Percentiles rank a stretch among this genome's conserved stretches.
phyloP scores from a whole-genome alignment of 75 land plant genomes.

The Selaginella tamariscina region DNA sequence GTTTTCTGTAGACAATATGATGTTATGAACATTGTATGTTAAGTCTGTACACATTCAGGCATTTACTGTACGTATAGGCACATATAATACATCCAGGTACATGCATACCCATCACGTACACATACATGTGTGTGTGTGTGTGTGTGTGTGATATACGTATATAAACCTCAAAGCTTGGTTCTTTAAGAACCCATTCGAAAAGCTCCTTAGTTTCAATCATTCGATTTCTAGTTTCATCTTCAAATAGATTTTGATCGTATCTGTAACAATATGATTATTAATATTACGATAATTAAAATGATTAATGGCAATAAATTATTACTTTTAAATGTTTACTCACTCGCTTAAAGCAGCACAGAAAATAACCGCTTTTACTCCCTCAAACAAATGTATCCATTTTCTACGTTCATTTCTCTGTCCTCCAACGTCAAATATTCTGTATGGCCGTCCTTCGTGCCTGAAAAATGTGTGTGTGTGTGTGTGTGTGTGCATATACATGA shows the following conservation, averaged over 20 bases:
- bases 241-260: conserved; percentile 78
- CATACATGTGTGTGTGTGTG: neutral
- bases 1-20: conserved; percentile 55
- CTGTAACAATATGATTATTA: conserved; percentile 19
- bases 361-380: conserved; percentile 85
- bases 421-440: conserved; percentile 89
- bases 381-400: conserved; percentile 96
- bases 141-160: neutral
- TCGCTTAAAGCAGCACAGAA: conserved; percentile 96
- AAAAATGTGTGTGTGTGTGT: neutral
- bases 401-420: conserved; percentile 92
- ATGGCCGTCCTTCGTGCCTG: conserved; percentile 43
- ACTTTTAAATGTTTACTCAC: conserved; percentile 48
- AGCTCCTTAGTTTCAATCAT: conserved; percentile 87
- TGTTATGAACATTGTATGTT: too few species aligned
- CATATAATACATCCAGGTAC: too few species aligned
- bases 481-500: neutral
- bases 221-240: conserved; percentile 68
- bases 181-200: conserved; percentile 77
- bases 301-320: too few species aligned
- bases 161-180: conserved; percentile 78
- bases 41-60: too few species aligned
- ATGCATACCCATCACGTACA: neutral
- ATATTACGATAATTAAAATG: too few species aligned
- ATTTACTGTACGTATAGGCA: too few species aligned